These are phyloP conservation scores for Tylopilus sp. DNA, from an alignment of 768 basidiomycete species.

Conservation along the genomic window DNA sequence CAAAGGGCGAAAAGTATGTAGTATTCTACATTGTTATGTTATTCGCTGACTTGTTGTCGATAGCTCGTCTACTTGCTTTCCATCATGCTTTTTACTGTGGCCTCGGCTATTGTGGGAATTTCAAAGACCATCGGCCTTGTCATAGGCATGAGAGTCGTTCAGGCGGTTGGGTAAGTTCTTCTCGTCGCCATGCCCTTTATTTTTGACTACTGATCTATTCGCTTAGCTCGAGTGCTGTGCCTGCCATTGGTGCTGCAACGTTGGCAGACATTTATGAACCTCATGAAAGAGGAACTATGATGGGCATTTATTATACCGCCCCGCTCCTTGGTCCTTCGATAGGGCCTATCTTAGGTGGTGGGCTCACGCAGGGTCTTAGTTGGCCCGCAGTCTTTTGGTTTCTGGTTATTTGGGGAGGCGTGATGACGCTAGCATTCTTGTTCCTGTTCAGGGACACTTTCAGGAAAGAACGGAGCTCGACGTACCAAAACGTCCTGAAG, in stretches of 20 bases:
- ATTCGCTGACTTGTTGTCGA: background rate
- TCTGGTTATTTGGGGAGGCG: slow-evolving; percentile 58
- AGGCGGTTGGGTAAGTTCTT: slow-evolving; percentile 55
- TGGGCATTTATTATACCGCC: slow-evolving; percentile 80
- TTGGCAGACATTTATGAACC: slow-evolving; percentile 80
- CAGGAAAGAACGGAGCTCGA: slow-evolving; percentile 74
- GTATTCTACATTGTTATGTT: background rate
- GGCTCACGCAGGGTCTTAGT: slow-evolving; percentile 56
- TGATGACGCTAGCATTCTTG: slow-evolving; percentile 54
- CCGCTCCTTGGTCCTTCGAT: slow-evolving; percentile 71
- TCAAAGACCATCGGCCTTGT: slow-evolving; percentile 54
- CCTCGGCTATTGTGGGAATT: slow-evolving; percentile 55
- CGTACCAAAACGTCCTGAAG: slow-evolving; percentile 68
- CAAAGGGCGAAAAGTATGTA: slow-evolving; percentile 63
- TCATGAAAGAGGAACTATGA: slow-evolving; percentile 67
- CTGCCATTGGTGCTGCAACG: slow-evolving; percentile 68
- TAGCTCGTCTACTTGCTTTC: slow-evolving; percentile 57
- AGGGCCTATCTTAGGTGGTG: slow-evolving; percentile 71
- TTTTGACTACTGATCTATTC: background rate
- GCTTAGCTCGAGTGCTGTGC: slow-evolving; percentile 58
- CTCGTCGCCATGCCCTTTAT: background rate
- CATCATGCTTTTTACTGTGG: slow-evolving; percentile 49
- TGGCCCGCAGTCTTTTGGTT: slow-evolving; percentile 92
- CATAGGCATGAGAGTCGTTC: slow-evolving; percentile 65
- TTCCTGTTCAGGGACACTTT: slow-evolving; percentile 83